Conservation (phyloP, 768 basidiomycete species). For the Mycena floridula region DNA sequence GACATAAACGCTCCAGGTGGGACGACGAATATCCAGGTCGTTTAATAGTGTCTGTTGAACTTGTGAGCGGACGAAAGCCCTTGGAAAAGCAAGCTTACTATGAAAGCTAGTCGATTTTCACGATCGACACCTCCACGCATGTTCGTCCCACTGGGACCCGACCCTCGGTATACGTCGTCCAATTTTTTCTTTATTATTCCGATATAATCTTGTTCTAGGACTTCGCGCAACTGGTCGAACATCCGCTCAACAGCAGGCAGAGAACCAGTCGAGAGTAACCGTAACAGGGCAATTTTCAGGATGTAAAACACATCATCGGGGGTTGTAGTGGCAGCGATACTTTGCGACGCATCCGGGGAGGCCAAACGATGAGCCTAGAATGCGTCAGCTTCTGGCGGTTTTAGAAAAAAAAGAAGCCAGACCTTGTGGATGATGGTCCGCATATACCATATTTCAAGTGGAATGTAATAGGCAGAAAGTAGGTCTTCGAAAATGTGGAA, state of each 20-base stretch:
- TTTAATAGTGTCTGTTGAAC: slow-evolving; percentile 75
- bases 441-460: slow-evolving; percentile 90
- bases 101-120: slow-evolving; percentile 74
- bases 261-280: slow-evolving; percentile 76
- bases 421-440: slow-evolving; percentile 87
- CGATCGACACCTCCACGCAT: slow-evolving; percentile 72
- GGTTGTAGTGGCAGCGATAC: slow-evolving; percentile 61
- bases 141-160: slow-evolving; percentile 33
- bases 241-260: slow-evolving; percentile 50
- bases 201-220: slow-evolving; percentile 80
- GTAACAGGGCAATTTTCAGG: slow-evolving; percentile 74
- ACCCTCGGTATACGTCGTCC: slow-evolving; percentile 77
- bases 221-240: slow-evolving; percentile 56
- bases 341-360: slow-evolving; percentile 58
- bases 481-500: slow-evolving; percentile 59
- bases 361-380: slow-evolving; percentile 94
- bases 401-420: slow-evolving; percentile 5
- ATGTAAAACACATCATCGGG: slow-evolving; percentile 98
- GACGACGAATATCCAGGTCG: slow-evolving; percentile 91
- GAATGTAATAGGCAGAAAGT: slow-evolving; percentile 71
- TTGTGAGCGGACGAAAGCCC: slow-evolving; percentile 2
- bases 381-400: too few relatives aligned
- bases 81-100: slow-evolving; percentile 46
- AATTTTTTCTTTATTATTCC: slow-evolving; percentile 78
- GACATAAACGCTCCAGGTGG: slow-evolving; percentile 79